Base-by-base conservation (phyloP, 139 green algal species). In the Eudorina sp. region DNA sequence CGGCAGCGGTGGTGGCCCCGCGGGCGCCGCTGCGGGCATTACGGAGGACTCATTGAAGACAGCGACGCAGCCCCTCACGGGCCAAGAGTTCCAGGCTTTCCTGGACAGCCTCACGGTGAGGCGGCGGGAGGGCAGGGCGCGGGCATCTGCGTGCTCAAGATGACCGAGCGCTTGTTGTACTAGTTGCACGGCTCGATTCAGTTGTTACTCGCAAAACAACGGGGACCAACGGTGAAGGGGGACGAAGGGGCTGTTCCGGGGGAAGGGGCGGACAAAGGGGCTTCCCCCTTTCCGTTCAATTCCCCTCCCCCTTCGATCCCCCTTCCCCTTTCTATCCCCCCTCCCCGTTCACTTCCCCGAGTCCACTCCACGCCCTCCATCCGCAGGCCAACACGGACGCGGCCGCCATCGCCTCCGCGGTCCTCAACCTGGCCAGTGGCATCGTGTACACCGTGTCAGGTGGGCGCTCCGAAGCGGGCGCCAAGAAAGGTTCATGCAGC, bases 391-490 rank as follows among this genome's bases (percentile, higher is more conserved):
- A 78, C 62, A 29, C 64, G 14, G 81, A 87, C 11, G 62, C 81
- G 18, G 81, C 81, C 7, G 3, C 45, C 64, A 87, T 87, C 81
- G 64, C 81, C 45, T 78, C 81, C 1, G n/a, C 43, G 4, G 62
- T 31, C 0, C 60, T 87, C 43, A 87, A 87, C 81, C 29, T 87
- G 45, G 81, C 64, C 19, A 77, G 58, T 27, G 81, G 62, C 62
- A 77, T 87, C 43, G 43, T 87, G 11, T 87, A 87, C 81, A 87
- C 81, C 0, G 64, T 87, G 0, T 87, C 81, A 2, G 81, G 81
- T 87, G 64, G 3, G 45, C 51, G 38, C 8, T 55, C 48, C 11
- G 48, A 55, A 13, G 48, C 9, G 11, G 11, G 16, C 13, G 55
- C 11, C 16, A 29, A 34, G 5, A 29, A 68, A n/a, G 55, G n/a